These are phyloP conservation scores for Neurospora sp. DNA, from an alignment of 2,329 filamentous ascomycete genomes.

Conservation along the genomic window DNA sequence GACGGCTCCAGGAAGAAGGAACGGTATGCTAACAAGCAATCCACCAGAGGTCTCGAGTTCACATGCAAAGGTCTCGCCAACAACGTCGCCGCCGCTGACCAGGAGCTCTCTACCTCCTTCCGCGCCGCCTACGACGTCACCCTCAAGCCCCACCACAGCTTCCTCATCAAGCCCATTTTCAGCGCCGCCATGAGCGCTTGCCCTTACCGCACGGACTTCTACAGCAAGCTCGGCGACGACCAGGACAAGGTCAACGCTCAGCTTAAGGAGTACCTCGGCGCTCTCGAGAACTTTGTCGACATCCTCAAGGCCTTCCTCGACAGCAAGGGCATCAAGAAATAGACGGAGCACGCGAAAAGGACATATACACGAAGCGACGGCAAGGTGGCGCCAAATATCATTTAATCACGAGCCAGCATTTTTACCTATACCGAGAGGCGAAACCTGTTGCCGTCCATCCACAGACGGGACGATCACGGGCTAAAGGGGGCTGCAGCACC, in stretches of 20 bases:
- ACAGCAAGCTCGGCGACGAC: conserved; percentile 70
- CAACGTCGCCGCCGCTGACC: conserved; percentile 57
- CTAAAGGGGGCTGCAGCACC: background rate
- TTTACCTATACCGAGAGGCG: background rate
- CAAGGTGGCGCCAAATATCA: background rate
- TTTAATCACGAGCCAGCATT: background rate
- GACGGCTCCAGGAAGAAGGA: background rate
- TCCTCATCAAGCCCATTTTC: conserved; percentile 87
- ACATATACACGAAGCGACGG: background rate
- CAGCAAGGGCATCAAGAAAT: conserved; percentile 51
- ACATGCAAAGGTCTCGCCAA: conserved; percentile 73
- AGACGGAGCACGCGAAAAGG: conserved; percentile 10
- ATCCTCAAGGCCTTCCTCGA: conserved; percentile 58
- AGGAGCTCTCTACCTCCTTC: conserved; percentile 84
- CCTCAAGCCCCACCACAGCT: conserved; percentile 84
- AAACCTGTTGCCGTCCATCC: background rate
- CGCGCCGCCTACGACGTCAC: conserved; percentile 73
- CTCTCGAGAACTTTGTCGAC: conserved; percentile 66
- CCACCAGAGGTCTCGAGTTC: conserved; percentile 77
- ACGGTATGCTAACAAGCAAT: conserved; percentile 2
- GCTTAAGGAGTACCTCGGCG: conserved; percentile 62
- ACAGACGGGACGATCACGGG: background rate
- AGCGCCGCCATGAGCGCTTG: conserved; percentile 85
- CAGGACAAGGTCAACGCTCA: conserved; percentile 51
- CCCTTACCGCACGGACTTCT: conserved; percentile 91